Evolutionary conservation across 495 filamentous ascomycete genomes (phyloP), one percentile per base, ranked within the genome.

Genomic region (Penicillium ucsense): DNA sequence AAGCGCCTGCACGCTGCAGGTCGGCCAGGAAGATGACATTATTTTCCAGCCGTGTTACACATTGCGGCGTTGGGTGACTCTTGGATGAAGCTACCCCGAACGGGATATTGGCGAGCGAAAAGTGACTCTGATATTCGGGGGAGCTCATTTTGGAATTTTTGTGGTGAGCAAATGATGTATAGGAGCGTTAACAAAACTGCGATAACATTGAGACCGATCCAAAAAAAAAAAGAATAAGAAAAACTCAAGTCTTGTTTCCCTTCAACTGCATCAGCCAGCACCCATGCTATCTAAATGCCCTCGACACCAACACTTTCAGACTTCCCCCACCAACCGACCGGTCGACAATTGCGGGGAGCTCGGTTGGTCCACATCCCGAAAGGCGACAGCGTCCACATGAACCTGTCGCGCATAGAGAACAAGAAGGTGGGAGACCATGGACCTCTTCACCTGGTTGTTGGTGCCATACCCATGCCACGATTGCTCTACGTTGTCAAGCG

Each of bases 31-130:
- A 62, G 38, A 64, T 55, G 27, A 62, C 57, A 10, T 47, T 51
- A 40, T 61, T 62, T 28, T 64, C 35, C 9, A 64, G 48, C 33
- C 56, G 59, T 46, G 59, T 65, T 27, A 54, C 61, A 48, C 58
- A 59, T 59, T 61, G 61, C 3, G 72, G 80, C 35, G 57, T 57
- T 1, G 68, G 59, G 55, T 80, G 67, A 7, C 53, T 46, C 4
- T 69, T 45, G 3, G 81, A 86, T 12, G 71, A 77, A 53, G 91
- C 82, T 51, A 94, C 81, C 48, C 88, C 88, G 62, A 90, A 91
- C 6, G 89, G 89, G 49, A 94, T 81, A 63, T 95, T 94, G 52
- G 77, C 68, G 35, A 94, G 65, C 10, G 87, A 63, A 46, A 63
- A 67, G 20, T 63, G 61, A 32, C 48, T 50, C 36, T 45, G 50